Percentiles rank a stretch among this genome's conserved stretches.
Evolutionary conservation across 805 yeast genomes (phyloP).

Genomic region (Debaryomyces tyrocola): DNA sequence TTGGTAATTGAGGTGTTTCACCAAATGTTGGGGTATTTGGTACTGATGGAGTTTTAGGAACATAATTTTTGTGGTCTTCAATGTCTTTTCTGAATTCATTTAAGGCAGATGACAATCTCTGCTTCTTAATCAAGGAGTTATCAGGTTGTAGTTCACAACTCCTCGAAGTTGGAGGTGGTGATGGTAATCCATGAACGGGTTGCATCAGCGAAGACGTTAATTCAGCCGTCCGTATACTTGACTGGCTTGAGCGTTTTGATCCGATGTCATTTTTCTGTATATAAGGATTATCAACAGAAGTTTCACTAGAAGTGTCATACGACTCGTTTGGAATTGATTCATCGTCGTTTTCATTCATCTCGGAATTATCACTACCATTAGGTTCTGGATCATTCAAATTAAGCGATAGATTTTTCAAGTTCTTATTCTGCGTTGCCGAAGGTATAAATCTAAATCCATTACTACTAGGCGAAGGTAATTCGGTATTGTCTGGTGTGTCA

Average conservation of each 20-base stretch:
- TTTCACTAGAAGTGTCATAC: conserved; percentile 2
- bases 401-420: conserved; percentile 23
- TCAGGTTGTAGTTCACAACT: not conserved
- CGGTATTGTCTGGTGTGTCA: not conserved
- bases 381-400: conserved; percentile 9
- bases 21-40: not conserved
- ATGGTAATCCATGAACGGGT: not conserved
- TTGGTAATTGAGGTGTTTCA: conserved; percentile 10
- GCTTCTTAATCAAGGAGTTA: conserved; percentile 1
- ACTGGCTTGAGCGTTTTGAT: conserved; percentile 1
- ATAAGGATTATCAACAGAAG: not conserved
- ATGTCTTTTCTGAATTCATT: conserved; percentile 29
- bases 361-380: not conserved
- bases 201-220: conserved; percentile 3
- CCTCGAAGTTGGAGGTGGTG: not conserved
- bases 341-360: conserved; percentile 3
- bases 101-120: conserved; percentile 26
- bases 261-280: not conserved
- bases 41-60: conserved; percentile 11
- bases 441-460: conserved; percentile 17
- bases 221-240: conserved; percentile 12
- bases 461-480: conserved; percentile 2
- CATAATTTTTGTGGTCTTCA: conserved; percentile 19
- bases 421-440: conserved; percentile 12
- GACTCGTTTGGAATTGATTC: not conserved